Base-by-base conservation (phyloP, 2,329 filamentous ascomycete species). In the Aureobasidium subglaciale region DNA sequence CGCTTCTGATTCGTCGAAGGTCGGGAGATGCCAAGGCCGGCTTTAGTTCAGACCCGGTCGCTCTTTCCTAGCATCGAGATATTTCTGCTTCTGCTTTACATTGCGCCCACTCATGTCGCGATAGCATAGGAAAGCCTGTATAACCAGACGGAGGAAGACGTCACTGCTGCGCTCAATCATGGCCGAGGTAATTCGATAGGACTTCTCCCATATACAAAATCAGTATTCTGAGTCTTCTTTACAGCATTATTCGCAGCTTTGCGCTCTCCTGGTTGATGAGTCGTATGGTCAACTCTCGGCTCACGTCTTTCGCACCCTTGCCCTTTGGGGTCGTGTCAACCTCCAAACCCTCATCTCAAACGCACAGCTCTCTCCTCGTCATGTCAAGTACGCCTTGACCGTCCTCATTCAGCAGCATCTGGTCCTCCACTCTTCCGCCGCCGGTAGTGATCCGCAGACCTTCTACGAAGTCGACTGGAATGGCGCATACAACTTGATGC, bases 331-430 rank as follows among this genome's bases (percentile, higher is more conserved):
- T 61, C 85, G 91, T 63, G 85, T 90, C 49, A 81, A 83, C 24
- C 77, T 92, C 57, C 70, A 78, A 50, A 83, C 86, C 59, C 77
- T 99, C 29, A 79, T 79, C 38, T 83, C 85, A 50, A 79, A 87
- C 66, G 90, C 88, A 18, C 82, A 84, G 48, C 80, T 96, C 49
- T 82, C 81, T 55, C 78, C 81, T n/a, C 82, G 83, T 53, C 86
- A 95, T 67, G 75, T 96, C 61, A 87, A 86, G 64, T 84, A 91
- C 72, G 90, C 87, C 18, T 79, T 99, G 50, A 85, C 84, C 53
- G 86, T 93, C 29, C 84, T 97, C 60, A 81, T 95, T 38, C 92
- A 97, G 68, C 88, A 96, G 68, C 90, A 91, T 66, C 81, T 97
- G 46, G 77, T 70, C 52, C 59, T 65, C 37, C 65, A 64, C 58